Base-by-base conservation (phyloP, 2,329 filamentous ascomycete species). In the Parasarocladium wereldwijsianum region DNA sequence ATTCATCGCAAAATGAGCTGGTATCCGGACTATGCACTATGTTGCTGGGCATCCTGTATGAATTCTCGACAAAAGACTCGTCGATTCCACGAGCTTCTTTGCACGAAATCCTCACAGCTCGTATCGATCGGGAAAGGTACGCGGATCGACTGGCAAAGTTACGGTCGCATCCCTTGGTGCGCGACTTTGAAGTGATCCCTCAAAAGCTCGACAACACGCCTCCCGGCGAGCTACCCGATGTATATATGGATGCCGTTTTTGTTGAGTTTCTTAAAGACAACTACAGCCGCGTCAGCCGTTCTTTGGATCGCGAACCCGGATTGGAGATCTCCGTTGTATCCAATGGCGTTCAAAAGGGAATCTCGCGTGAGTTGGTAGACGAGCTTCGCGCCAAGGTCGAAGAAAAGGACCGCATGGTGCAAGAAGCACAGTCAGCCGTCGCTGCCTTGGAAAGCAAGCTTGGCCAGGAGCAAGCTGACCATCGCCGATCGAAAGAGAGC, bases 61-160 rank as follows among this genome's bases (percentile, higher is more conserved):
- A 98, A 45, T 98, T 96, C 46, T 96, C 87, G 8, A 94, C 87
- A 1, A 93, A 93, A 48, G 90, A 98, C 52, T 96, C 87, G 0
- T 84, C 90, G 0, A 77, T 98, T 30, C 71, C 87, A 5, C 70
- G 90, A 36, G 65, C 74, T 15, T 86, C 79, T 8, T 58, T 98
- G 25, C 81, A 93, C 44, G 73, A 79, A 15, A 68, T 94, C 17
- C 61, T 98, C 20, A 64, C 71, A 17, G 73, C 77, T 25, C 73
- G 77, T 34, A 67, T 96, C 43, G 83, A 85, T 22, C 75, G 86
- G 40, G 85, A 93, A 42, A 76, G 77, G 43, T 98, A 93, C 46
- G 71, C 92, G 32, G 80, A 92, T 50, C 76, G 76, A 37, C 65
- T 98, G 22, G 72, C 69, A 15, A 78, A 76, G 37, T 60, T 98